phyloP scores from a whole-genome alignment of 331 rosid species.

The Erythrophleum ivorense region DNA sequence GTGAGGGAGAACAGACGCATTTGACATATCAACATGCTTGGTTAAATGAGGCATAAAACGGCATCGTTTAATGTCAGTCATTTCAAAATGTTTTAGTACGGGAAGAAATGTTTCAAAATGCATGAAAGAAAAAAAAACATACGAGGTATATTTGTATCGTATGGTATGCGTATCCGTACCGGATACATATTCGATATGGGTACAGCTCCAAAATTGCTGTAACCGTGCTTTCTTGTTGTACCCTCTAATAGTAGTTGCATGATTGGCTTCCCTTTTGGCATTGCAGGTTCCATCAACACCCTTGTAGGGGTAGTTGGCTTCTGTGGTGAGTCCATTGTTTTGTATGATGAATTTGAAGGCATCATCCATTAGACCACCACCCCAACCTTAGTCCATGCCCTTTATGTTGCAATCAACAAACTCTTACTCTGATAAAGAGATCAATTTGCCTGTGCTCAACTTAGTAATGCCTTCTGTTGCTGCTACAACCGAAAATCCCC shows the following conservation, averaged over 20 bases:
- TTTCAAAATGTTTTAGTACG: too few relatives aligned
- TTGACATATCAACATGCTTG: too few relatives aligned
- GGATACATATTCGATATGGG: too few relatives aligned
- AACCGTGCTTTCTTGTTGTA: too few relatives aligned
- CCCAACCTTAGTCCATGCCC: slow-evolving; percentile 42
- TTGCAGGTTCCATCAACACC: slow-evolving; percentile 38
- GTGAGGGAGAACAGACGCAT: too few relatives aligned
- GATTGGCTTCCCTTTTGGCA: slow-evolving; percentile 16
- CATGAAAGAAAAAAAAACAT: too few relatives aligned
- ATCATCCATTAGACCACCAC: slow-evolving; percentile 39
- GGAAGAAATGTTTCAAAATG: too few relatives aligned
- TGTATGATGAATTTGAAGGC: slow-evolving; percentile 43
- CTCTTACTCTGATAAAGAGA: slow-evolving; percentile 48
- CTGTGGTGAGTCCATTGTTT: slow-evolving; percentile 35
- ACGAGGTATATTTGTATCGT: too few relatives aligned
- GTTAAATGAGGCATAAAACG: too few relatives aligned
- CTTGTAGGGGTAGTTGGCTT: slow-evolving; percentile 37
- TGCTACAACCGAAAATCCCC: slow-evolving; percentile 48
- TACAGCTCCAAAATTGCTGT: too few relatives aligned
- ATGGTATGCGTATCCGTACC: too few relatives aligned
- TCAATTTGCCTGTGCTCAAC: slow-evolving; percentile 4
- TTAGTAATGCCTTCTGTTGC: slow-evolving; percentile 43
- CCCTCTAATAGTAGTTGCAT: slow-evolving; percentile 39
- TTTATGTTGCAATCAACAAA: slow-evolving; percentile 43
- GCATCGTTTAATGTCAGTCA: too few relatives aligned